A percentile compares a stretch with the other conserved stretches of the same genome.
Conservation (phyloP, 805 yeast species). For the Kodamaea kaohsiungensis region DNA sequence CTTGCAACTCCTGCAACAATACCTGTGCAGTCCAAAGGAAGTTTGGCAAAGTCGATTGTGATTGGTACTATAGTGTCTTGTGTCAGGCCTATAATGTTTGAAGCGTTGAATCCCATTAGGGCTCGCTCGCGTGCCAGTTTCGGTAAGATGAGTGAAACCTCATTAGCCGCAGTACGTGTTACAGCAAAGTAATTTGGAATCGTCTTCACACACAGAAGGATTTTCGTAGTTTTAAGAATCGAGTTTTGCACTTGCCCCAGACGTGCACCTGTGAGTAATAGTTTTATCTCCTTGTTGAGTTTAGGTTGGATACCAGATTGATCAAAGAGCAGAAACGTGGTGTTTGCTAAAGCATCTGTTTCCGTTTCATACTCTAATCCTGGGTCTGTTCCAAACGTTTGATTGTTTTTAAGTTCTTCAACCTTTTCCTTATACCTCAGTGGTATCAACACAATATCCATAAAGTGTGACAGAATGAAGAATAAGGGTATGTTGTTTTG, state of each 20-base stretch:
- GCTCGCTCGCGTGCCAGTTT: constrained; percentile 36
- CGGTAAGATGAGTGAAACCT: constrained; percentile 51
- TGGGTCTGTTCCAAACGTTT: neutral
- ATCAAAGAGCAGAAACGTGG: constrained; percentile 38
- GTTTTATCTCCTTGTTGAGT: constrained; percentile 38
- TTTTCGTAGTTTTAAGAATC: constrained; percentile 44
- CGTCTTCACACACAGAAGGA: constrained; percentile 23
- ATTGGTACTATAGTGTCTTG: constrained; percentile 60
- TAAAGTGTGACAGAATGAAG: constrained; percentile 62
- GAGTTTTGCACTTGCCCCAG: constrained; percentile 46
- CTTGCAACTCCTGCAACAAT: constrained; percentile 67
- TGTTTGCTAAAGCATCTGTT: constrained; percentile 24
- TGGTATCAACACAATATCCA: constrained; percentile 65
- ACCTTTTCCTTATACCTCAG: constrained; percentile 44
- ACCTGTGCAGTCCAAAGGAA: constrained; percentile 64
- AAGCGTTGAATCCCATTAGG: constrained; percentile 41
- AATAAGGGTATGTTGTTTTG: constrained; percentile 57
- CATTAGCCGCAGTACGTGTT: constrained; percentile 52
- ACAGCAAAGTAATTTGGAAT: constrained; percentile 51
- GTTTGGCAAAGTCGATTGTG: constrained; percentile 49
- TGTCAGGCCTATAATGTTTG: constrained; percentile 53
- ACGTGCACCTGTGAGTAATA: constrained; percentile 61
- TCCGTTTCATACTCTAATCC: constrained; percentile 4
- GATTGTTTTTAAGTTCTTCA: constrained; percentile 33
- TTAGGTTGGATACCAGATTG: constrained; percentile 44